phyloP scores from a whole-genome alignment of 257 asterid genomes.

The Solanum ossicruentum region DNA sequence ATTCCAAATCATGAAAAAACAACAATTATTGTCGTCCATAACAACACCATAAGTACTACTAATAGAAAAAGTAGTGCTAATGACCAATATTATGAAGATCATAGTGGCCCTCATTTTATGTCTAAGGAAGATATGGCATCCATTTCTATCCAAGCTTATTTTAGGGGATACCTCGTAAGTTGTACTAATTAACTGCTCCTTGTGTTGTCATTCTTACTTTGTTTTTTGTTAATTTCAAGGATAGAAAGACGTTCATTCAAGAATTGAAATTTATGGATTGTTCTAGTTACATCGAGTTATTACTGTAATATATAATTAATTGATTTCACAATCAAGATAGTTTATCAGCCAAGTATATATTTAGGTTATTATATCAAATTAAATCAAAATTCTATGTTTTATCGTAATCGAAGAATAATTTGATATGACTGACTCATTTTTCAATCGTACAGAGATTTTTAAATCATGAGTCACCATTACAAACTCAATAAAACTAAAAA shows the following conservation, averaged over 20 bases:
- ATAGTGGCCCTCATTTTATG: conserved; percentile 1
- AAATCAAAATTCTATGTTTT: no score
- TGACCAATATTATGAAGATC: background rate
- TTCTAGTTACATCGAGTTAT: background rate
- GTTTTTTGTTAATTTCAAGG: background rate
- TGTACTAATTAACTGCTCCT: background rate
- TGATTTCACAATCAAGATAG: background rate
- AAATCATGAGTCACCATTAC: no score
- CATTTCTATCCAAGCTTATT: conserved; percentile 52
- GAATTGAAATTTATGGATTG: background rate
- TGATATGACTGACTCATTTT: no score
- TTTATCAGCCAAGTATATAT: background rate
- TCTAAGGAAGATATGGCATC: conserved; percentile 54
- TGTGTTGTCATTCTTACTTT: background rate
- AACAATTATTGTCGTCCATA: conserved; percentile 13
- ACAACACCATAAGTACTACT: conserved; percentile 10
- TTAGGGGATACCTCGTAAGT: conserved; percentile 62
- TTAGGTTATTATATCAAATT: no score
- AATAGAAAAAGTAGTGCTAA: background rate
- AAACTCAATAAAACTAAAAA: no score
- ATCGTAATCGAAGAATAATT: no score
- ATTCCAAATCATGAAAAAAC: conserved; percentile 1
- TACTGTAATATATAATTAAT: background rate
- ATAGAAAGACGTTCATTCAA: background rate
- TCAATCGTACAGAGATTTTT: no score